These are phyloP conservation scores for Debaryomyces nepalensis DNA, from an alignment of 1,139 yeast species.

Conservation along the genomic window DNA sequence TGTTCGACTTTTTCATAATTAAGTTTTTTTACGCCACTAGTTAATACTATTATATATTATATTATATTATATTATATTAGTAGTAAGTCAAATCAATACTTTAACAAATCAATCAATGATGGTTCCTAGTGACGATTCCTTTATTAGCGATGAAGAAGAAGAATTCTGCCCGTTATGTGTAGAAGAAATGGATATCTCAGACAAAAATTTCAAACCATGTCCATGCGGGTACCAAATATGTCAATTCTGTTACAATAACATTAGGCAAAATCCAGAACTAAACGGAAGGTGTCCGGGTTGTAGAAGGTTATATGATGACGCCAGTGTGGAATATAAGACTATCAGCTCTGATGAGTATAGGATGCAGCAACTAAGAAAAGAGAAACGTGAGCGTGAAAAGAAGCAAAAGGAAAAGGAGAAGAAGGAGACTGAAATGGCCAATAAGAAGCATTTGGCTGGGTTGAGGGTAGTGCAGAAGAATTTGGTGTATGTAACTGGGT, in stretches of 20 bases:
- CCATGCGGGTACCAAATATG: slow-evolving; percentile 99
- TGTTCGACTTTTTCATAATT: not conserved
- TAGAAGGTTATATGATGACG: slow-evolving; percentile 92
- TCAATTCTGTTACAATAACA: slow-evolving; percentile 96
- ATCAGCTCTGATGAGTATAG: slow-evolving; percentile 85
- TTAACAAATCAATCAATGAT: slow-evolving; percentile 17
- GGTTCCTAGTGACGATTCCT: slow-evolving; percentile 47
- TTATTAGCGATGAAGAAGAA: slow-evolving; percentile 80
- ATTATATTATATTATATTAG: not conserved
- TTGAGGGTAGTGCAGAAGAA: slow-evolving; percentile 98
- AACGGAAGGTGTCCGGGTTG: slow-evolving; percentile 99
- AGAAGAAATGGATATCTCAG: slow-evolving; percentile 96
- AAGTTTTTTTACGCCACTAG: slow-evolving; percentile 8
- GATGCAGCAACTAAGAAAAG: slow-evolving; percentile 76
- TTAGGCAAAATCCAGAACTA: slow-evolving; percentile 91
- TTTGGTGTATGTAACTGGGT: slow-evolving; percentile 93
- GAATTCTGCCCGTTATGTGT: slow-evolving; percentile 91
- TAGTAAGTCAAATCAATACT: slow-evolving; percentile 1
- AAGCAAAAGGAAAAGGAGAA: slow-evolving; percentile 90
- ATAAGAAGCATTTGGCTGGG: slow-evolving; percentile 92
- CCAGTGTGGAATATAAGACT: slow-evolving; percentile 82
- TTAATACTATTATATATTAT: no score
- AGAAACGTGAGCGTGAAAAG: slow-evolving; percentile 81
- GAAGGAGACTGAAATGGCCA: slow-evolving; percentile 87
- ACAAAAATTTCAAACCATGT: slow-evolving; percentile 96